Percentiles rank a stretch among this genome's conserved stretches.
Evolutionary conservation across 306 rosid species (phyloP).

Genomic region (Quercus cerris): DNA sequence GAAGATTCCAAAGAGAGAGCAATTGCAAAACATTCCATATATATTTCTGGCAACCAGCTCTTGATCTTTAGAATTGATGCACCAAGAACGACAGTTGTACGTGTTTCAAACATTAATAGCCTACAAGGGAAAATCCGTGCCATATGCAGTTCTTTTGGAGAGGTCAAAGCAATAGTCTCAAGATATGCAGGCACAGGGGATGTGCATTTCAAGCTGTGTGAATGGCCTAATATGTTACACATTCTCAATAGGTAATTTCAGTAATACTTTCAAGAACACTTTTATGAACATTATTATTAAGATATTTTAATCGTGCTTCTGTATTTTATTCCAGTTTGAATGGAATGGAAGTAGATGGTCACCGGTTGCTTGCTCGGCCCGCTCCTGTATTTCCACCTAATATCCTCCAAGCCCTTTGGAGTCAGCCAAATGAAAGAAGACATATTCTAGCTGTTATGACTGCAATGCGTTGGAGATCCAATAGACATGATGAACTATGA

Average conservation of each 20-base stretch:
- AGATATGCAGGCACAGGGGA: not conserved
- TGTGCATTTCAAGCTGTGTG: conserved; percentile 17
- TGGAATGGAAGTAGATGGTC: conserved; percentile 12
- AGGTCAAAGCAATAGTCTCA: not conserved
- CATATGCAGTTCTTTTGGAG: not conserved
- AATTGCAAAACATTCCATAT: conserved; percentile 16
- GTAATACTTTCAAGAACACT: not conserved
- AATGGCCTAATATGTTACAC: conserved; percentile 28
- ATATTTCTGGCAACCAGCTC: conserved; percentile 9
- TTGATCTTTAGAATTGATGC: conserved; percentile 23
- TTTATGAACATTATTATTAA: not conserved
- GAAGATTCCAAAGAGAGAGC: conserved; percentile 30
- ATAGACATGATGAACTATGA: not conserved
- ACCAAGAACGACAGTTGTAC: conserved; percentile 25
- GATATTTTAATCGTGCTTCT: not conserved
- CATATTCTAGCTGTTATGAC: conserved; percentile 4
- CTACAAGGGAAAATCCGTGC: not conserved
- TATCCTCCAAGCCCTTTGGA: conserved; percentile 16
- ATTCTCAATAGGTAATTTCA: conserved; percentile 22
- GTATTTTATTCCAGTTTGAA: conserved; percentile 7
- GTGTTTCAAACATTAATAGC: not conserved
- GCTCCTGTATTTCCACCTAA: conserved; percentile 21
- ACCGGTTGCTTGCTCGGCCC: conserved; percentile 19
- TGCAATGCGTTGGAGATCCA: not conserved
- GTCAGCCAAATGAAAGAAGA: conserved; percentile 18